Evolutionary conservation across 2,329 filamentous ascomycete genomes (phyloP).

Genomic region (Aspergillus felis): DNA sequence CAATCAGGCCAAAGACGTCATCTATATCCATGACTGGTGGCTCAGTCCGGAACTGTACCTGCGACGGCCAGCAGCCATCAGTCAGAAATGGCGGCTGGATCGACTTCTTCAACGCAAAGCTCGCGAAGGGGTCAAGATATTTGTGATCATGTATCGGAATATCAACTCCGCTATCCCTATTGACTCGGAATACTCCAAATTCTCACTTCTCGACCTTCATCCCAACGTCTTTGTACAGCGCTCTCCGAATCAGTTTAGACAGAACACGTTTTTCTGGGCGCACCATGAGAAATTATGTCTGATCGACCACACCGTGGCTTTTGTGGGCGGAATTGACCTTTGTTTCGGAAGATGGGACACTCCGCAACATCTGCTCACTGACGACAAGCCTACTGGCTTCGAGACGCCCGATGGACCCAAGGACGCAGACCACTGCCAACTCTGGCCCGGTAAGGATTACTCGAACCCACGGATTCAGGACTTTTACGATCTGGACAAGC

Average conservation of each 20-base stretch:
- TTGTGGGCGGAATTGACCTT: constrained; percentile 91
- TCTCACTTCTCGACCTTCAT: constrained; percentile 88
- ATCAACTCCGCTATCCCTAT: constrained; percentile 97
- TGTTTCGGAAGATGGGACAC: constrained; percentile 98
- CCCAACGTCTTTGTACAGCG: constrained; percentile 95
- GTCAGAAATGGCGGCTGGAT: constrained; percentile 96
- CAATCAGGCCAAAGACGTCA: constrained; percentile 93
- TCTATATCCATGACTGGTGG: constrained; percentile 99
- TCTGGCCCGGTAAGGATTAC: constrained; percentile 98
- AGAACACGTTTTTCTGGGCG: constrained; percentile 99
- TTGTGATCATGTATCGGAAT: constrained; percentile 96
- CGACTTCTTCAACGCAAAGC: constrained; percentile 90
- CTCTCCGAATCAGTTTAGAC: constrained; percentile 95
- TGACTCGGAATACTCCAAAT: constrained; percentile 97
- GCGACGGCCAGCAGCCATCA: constrained; percentile 88
- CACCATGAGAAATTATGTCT: constrained; percentile 98
- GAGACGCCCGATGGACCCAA: constrained; percentile 72
- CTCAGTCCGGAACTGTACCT: constrained; percentile 93
- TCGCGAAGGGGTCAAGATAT: constrained; percentile 91
- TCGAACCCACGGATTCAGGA: constrained; percentile 94
- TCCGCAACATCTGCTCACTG: constrained; percentile 82
- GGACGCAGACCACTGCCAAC: constrained; percentile 86
- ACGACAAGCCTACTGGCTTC: constrained; percentile 94
- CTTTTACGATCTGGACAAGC: constrained; percentile 87
- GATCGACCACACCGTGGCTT: constrained; percentile 92